Percentiles rank a stretch among this genome's conserved stretches.
Evolutionary conservation across 148 eudicot genomes (phyloP).

Genomic region (Persicaria tinctoria): DNA sequence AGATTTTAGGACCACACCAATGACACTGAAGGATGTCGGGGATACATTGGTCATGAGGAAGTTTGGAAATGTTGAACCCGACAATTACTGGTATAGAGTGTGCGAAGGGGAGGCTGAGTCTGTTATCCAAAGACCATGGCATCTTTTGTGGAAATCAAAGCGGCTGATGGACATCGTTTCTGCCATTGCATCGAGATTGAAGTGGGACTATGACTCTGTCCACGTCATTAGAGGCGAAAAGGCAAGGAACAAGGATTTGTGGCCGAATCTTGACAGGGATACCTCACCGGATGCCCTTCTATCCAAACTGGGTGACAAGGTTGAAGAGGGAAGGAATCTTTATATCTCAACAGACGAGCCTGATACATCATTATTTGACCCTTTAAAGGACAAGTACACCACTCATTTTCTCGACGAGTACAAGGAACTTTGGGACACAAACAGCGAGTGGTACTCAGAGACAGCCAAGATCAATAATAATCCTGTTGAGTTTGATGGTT

Average conservation of each 20-base stretch:
- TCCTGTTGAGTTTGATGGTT: slow-evolving; percentile 90
- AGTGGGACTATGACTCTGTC: slow-evolving; percentile 93
- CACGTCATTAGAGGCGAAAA: slow-evolving; percentile 87
- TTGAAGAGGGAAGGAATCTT: slow-evolving; percentile 73
- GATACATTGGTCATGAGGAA: slow-evolving; percentile 76
- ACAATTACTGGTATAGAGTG: slow-evolving; percentile 93
- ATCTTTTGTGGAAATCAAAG: slow-evolving; percentile 88
- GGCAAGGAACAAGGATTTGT: slow-evolving; percentile 59
- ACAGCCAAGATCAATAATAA: slow-evolving; percentile 63
- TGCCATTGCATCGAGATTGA: slow-evolving; percentile 56
- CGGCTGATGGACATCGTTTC: slow-evolving; percentile 85
- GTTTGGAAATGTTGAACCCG: slow-evolving; percentile 81
- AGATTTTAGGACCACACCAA: slow-evolving; percentile 61
- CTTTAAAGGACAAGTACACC: slow-evolving; percentile 76
- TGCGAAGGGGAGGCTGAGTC: slow-evolving; percentile 93
- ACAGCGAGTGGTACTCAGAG: slow-evolving; percentile 77
- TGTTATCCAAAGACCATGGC: slow-evolving; percentile 89
- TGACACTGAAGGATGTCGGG: slow-evolving; percentile 51
- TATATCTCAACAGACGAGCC: slow-evolving; percentile 74
- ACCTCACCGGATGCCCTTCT: slow-evolving; percentile 71
- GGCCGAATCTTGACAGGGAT: slow-evolving; percentile 89
- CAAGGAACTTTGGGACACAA: slow-evolving; percentile 74
- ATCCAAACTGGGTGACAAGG: slow-evolving; percentile 46
- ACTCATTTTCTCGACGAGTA: slow-evolving; percentile 81
- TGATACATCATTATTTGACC: slow-evolving; percentile 60